Base-by-base conservation (phyloP, 208 protist genomes). In the Leptomonas seymouri region DNA sequence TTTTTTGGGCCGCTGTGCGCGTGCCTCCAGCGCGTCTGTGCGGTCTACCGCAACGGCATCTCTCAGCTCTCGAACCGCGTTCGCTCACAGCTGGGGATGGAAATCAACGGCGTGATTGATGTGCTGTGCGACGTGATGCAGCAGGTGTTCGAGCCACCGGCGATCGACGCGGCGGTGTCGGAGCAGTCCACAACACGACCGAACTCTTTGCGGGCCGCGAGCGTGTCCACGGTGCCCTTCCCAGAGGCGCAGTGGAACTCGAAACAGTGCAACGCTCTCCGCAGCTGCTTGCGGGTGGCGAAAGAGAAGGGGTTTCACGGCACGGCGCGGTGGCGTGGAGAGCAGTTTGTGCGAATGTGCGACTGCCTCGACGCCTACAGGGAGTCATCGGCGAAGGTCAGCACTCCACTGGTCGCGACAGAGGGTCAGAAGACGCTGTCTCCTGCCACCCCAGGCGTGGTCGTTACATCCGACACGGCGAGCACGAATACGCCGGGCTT, bases 31-130 rank as follows among this genome's bases (percentile, higher is more conserved):
- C 67, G 68, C 41, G 25, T 90, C 12, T 77, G 62, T 34, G 50
- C 48, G 11, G 23, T 45, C 27, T 87, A 82, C 69, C 57, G 41
- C 27, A 44, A 18, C 20, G 51, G 66, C 41, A 59, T 73, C 48
- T 64, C 64, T 59, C 70, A 74, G 49, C 51, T 84, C 0, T 80
- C 71, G 41, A 80, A 67, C 41, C 63, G 78, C 5, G 54, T 80
- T 14, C 71, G 71, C 49, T 70, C 71, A 11, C 82, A 80, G 62
- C 57, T 79, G 23, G 55, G 44, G 15, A 49, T 74, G 39, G 39
- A 41, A 20, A 50, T 87, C 41, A 84, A 84, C 61, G 75, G 78
- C 23, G 28, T 81, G 25, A 56, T 87, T 11, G 82, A 84, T 41
- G 25, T 68, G 2, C 1, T 80, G 23, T 84, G 78, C 55, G 82